phyloP scores from a whole-genome alignment of 2,329 filamentous ascomycete genomes.

The Colletotrichum sp. region DNA sequence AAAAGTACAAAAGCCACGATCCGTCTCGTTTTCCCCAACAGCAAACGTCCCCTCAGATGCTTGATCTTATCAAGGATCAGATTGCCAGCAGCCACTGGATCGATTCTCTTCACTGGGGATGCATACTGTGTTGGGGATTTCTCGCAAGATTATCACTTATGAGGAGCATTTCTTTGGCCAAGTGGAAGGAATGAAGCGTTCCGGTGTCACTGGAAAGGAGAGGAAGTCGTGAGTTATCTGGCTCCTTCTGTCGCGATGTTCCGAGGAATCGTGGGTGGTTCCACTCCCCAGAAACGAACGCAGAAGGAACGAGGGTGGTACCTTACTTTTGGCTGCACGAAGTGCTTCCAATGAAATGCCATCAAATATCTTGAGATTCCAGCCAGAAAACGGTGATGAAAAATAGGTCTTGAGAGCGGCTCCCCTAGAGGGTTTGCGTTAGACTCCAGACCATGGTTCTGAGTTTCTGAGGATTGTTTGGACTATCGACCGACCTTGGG shows the following conservation, averaged over 20 bases:
- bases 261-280: neutral
- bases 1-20: neutral
- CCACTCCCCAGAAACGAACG: neutral
- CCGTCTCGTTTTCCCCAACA: neutral
- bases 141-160: neutral
- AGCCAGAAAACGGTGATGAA: neutral
- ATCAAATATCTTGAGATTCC: neutral
- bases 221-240: neutral
- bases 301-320: neutral
- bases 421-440: neutral
- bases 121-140: neutral
- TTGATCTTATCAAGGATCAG: neutral
- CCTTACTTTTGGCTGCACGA: neutral
- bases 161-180: neutral
- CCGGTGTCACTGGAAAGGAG: neutral
- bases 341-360: neutral
- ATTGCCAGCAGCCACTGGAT: neutral
- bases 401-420: neutral
- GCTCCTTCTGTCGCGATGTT: neutral
- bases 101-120: neutral
- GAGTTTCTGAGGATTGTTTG: neutral
- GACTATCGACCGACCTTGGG: neutral
- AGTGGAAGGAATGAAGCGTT: neutral
- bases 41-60: neutral
- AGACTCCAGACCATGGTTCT: neutral